A percentile compares a stretch with the other conserved stretches of the same genome.
Evolutionary conservation across 2,329 filamentous ascomycete genomes (phyloP).

Genomic region (Zopfia rhizophila): DNA sequence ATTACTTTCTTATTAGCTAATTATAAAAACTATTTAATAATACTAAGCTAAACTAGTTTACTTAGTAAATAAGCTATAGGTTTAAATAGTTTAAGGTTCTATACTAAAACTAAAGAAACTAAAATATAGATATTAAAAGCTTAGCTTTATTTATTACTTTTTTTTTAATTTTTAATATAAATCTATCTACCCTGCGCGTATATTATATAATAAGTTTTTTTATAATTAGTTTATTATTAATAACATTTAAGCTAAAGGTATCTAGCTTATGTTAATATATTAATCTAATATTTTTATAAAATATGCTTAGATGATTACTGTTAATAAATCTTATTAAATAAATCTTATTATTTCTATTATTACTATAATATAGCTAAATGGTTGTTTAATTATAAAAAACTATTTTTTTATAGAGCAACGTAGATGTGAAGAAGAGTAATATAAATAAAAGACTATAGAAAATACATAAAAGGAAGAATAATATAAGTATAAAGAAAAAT

Average conservation of each 20-base stretch:
- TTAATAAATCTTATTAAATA: constrained; percentile 10
- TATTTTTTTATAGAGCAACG: constrained; percentile 16
- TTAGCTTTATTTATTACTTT: too few relatives aligned
- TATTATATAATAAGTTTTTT: too few relatives aligned
- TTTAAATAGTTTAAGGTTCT: too few relatives aligned
- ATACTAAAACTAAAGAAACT: too few relatives aligned
- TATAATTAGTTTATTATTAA: constrained; percentile 22
- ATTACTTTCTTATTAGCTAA: too few relatives aligned
- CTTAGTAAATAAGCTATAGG: too few relatives aligned
- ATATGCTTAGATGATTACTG: constrained; percentile 13
- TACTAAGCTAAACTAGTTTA: too few relatives aligned
- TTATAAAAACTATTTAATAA: too few relatives aligned
- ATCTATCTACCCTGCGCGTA: too few relatives aligned
- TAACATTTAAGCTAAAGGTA: constrained; percentile 19
- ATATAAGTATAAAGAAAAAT: constrained; percentile 15
- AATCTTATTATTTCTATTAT: constrained; percentile 17
- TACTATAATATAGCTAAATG: constrained; percentile 7
- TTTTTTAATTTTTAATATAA: too few relatives aligned
- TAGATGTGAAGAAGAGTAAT: constrained; percentile 16
- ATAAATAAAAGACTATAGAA: constrained; percentile 17
- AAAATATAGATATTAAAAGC: too few relatives aligned
- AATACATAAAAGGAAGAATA: constrained; percentile 14
- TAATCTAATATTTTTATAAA: constrained; percentile 18
- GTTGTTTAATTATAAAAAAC: constrained; percentile 18
- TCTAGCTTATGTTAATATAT: constrained; percentile 18